Evolutionary conservation across 2,329 filamentous ascomycete genomes (phyloP), one percentile per base, ranked within the genome.

Genomic region (Monosporascus sp.): DNA sequence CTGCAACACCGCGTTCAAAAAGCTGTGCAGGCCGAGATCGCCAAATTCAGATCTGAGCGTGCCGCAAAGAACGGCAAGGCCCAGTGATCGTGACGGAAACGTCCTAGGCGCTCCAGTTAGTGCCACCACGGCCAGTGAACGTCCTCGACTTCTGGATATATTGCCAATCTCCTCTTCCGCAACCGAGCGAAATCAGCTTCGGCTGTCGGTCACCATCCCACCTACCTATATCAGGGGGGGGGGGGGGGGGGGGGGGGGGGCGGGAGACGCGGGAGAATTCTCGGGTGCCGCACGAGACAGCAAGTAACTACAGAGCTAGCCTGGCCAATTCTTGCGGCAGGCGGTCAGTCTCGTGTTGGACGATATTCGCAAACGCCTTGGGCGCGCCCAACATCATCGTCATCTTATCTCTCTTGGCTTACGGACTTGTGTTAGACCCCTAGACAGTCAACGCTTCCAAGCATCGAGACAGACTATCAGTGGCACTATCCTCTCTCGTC

Each of bases 1-100:
- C 77, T 99, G 61, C 90, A 93, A 74, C 80, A 81, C 55, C 84
- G 93, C 49, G 83, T 97, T 45, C 84, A 93, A 56, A 84, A 85
- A 68, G 84, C 81, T 38, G 89, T 97, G 3, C 73, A 85, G 66
- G 76, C 82, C 61, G 90, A 96, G 68, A 80, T 97, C 59, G 79
- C 82, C 61, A 94, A 90, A 71, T 86, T 91, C 68, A 84, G 76
- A 64, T 74, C 74, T 49, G 73, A 74, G 36, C 44, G 24, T 3
- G 63, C 62, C 5, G 62, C 57, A 39, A 76, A 77, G 65, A 74
- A 74, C 49, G 77, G 72, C 58, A 84, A 84, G 68, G 72, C 75
- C 38, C 72, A 82, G 62, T 79, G 66, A 71, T 47, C 38, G 11
- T 41, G 11, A 36, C 18, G 37, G 18, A 25, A 18, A 18, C 3